Evolutionary conservation across 2,329 filamentous ascomycete species (phyloP), one percentile per base, ranked within the genome.

Genomic region (Helminthosporium solani): DNA sequence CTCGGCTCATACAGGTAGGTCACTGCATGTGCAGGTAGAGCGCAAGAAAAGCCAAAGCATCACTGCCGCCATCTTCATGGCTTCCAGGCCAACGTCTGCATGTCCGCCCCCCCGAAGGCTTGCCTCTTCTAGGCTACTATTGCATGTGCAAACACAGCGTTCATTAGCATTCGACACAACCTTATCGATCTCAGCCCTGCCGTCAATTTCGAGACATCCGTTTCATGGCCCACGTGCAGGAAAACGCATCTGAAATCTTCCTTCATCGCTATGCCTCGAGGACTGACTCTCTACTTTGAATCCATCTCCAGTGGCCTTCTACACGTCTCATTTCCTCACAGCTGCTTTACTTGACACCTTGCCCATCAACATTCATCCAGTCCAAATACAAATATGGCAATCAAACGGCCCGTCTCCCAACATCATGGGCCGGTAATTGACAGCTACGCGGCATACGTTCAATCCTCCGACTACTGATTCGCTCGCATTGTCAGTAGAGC

Each of bases 361-460:
- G n/a, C n/a, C n/a, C 9, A 5, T 25, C 23, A 9, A 6, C 23
- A 25, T 6, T 25, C 23, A 16, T 36, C 41, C 28, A 37, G n/a
- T 21, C 30, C 28, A 19, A 19, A 42, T 47, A 42, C 52, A 49
- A 52, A 49, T 44, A 53, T 44, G 47, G 4, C 48, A 53, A 53
- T 57, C 43, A 54, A 43, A 54, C 37, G n/a, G n/a, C n/a, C n/a
- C 28, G 33, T 37, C 42, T 46, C 46, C 48, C 43, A 31, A 45
- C 39, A 52, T 47, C 53, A 41, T 48, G 61, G 58, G 58, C 41
- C 62, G 61, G 56, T 52, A 44, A 52, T 57, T 50, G 52, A 56
- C 52, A 54, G 54, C 43, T 44, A 53, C 44, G 40, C 54, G 38
- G 44, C 27, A 37, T 20, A 44, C 27, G 25, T 36, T 20, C 46